These are phyloP conservation scores for Amaranthus cruentus DNA, from an alignment of 148 eudicot species.

Conservation along the genomic window DNA sequence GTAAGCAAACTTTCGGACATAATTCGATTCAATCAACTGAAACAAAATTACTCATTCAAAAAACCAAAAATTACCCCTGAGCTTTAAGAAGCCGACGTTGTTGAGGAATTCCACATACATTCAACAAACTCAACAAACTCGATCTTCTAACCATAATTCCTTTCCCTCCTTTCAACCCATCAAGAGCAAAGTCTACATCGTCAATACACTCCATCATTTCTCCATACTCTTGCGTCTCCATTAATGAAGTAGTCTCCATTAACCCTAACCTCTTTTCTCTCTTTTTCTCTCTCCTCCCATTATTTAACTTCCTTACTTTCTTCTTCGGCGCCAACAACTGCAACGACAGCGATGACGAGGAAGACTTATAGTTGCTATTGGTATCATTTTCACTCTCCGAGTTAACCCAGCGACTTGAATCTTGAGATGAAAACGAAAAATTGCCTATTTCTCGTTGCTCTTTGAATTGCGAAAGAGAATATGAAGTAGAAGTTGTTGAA, in stretches of 20 bases:
- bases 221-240: slow-evolving; percentile 94
- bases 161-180: slow-evolving; percentile 67
- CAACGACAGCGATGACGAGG: no score
- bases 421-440: slow-evolving; percentile 59
- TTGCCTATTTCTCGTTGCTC: slow-evolving; percentile 43
- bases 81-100: slow-evolving; percentile 66
- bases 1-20: no score
- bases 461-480: slow-evolving; percentile 16
- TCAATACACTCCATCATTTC: slow-evolving; percentile 97
- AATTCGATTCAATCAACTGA: no score
- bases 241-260: slow-evolving; percentile 53
- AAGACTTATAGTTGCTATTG: no score
- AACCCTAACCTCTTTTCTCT: no score
- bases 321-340: slow-evolving; percentile 30
- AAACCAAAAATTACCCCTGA: slow-evolving; percentile 67
- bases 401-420: slow-evolving; percentile 47
- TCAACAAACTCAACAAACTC: slow-evolving; percentile 69
- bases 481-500: no score
- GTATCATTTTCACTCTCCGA: slow-evolving; percentile 27
- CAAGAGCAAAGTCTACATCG: slow-evolving; percentile 87
- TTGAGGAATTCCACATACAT: slow-evolving; percentile 53
- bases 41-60: no score
- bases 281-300: slow-evolving; percentile 27
- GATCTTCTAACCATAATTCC: slow-evolving; percentile 56
- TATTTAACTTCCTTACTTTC: slow-evolving; percentile 33